Base-by-base conservation (phyloP, 305 asterid genomes). In the Rubia occidens region DNA sequence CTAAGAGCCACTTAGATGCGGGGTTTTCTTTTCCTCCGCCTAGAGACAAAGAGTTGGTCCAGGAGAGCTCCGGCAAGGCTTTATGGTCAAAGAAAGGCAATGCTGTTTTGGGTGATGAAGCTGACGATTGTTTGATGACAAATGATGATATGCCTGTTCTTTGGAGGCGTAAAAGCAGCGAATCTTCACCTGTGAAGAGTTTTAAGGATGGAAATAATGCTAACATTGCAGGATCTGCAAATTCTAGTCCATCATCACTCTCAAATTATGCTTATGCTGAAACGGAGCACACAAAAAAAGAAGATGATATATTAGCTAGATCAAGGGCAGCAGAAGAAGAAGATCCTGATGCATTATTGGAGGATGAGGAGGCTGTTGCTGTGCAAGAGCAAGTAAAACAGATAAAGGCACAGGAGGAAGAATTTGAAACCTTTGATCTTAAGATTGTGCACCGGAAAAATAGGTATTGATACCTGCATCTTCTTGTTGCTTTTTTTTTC, bases 331-430 rank as follows among this genome's bases (percentile, higher is more conserved):
- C 83, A 79, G 96, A 85, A 81, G 96, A 83, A 76, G 95, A 88
- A 24, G 24, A 24, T 59, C 85, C 85, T 61, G 93, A 73, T 79
- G 70, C 80, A 26, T 80, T 79, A 66, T 59, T 89, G 77, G 99
- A 95, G 83, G 99, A 94, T 54, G 97, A 94, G 68, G 99, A 94
- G 80, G 94, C 94, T 78, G 87, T 87, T 80, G 99, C 96, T 64
- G 96, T 94, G 63, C 96, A 89, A 79, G 99, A 94, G 82, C 99
- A 94, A 77, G 99, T 94, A 75, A 89, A 84, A 78, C 99, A 94
- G 81, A 94, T 94, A 73, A 91, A 86, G 86, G 91, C 96, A 62
- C 99, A 94, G 78, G 99, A 94, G 88, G 97, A 89, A 29, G 99
- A 94, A 78, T 94, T 89, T 71, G 99, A 94, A 77, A 94, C 99